phyloP scores from a whole-genome alignment of 352 stramenopile genomes.

The Lagenidium giganteum region DNA sequence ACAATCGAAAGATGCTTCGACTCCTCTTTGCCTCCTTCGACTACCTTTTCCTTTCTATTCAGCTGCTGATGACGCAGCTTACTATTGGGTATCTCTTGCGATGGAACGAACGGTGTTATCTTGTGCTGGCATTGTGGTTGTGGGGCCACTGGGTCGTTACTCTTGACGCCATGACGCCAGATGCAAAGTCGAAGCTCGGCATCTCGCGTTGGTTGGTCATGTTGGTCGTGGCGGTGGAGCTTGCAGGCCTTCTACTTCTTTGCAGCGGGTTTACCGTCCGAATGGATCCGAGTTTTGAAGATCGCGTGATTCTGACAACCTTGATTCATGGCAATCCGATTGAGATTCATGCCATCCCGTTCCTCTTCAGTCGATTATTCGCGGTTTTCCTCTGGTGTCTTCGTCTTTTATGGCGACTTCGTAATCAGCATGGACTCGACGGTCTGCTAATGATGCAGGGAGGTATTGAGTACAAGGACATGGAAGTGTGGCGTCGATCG shows the following conservation, averaged over 20 bases:
- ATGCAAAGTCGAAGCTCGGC: not conserved
- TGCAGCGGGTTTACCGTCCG: not conserved
- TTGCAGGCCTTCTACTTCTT: not conserved
- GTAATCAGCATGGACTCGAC: not conserved
- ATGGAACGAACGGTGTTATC: not conserved
- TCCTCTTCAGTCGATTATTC: slow-evolving; percentile 4
- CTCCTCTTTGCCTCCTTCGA: slow-evolving; percentile 7
- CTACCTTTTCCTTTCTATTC: not conserved
- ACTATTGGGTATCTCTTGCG: not conserved
- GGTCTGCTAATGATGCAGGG: not conserved
- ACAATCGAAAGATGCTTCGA: slow-evolving; percentile 2
- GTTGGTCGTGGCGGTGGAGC: not conserved
- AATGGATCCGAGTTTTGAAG: not conserved
- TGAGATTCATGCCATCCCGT: not conserved
- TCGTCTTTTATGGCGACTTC: slow-evolving; percentile 1
- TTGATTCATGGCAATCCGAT: not conserved
- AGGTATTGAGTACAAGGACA: not conserved
- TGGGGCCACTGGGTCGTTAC: slow-evolving; percentile 1
- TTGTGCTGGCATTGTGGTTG: not conserved
- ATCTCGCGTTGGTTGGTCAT: not conserved
- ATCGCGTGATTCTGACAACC: not conserved
- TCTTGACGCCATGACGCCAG: slow-evolving; percentile 1
- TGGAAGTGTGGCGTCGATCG: not conserved
- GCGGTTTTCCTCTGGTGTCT: slow-evolving; percentile 2
- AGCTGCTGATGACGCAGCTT: not conserved